Evolutionary conservation across 2,329 filamentous ascomycete species (phyloP).

Genomic region (Venturia pyrina): DNA sequence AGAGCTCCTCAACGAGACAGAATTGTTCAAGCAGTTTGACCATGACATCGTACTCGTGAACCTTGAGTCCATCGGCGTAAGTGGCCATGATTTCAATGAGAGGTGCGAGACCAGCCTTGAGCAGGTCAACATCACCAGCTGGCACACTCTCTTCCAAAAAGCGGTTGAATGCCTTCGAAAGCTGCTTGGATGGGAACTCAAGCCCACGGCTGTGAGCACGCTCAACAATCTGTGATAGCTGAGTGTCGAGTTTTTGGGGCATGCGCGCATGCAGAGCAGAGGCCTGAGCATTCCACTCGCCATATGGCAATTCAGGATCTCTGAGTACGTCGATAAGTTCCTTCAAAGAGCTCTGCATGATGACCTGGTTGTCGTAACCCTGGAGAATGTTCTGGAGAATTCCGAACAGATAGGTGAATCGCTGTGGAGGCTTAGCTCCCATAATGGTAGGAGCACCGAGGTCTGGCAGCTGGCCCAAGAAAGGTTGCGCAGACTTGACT

Average conservation of each 20-base stretch:
- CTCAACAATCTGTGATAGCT: slow-evolving; percentile 77
- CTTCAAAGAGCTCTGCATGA: slow-evolving; percentile 80
- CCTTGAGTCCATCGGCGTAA: slow-evolving; percentile 82
- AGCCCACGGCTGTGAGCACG: slow-evolving; percentile 64
- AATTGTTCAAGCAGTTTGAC: slow-evolving; percentile 71
- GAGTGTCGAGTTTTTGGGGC: slow-evolving; percentile 82
- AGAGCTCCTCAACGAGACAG: slow-evolving; percentile 73
- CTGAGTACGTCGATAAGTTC: slow-evolving; percentile 85
- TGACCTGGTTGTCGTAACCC: slow-evolving; percentile 94
- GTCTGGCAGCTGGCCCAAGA: slow-evolving; percentile 80
- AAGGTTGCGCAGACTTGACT: slow-evolving; percentile 93
- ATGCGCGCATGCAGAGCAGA: slow-evolving; percentile 95
- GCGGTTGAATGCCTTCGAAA: slow-evolving; percentile 73
- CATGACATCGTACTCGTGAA: slow-evolving; percentile 78
- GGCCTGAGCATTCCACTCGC: slow-evolving; percentile 92
- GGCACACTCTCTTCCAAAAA: slow-evolving; percentile 83
- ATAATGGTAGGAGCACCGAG: slow-evolving; percentile 79
- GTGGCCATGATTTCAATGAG: slow-evolving; percentile 66
- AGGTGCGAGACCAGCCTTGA: slow-evolving; percentile 65
- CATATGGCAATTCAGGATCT: slow-evolving; percentile 82
- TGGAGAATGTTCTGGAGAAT: slow-evolving; percentile 80
- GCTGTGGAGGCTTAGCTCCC: slow-evolving; percentile 84
- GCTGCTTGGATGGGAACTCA: slow-evolving; percentile 86
- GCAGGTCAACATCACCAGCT: slow-evolving; percentile 59
- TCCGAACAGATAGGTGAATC: slow-evolving; percentile 65